phyloP scores from a whole-genome alignment of 108 stramenopile genomes.

The Chaetoceros tenuissimus region DNA sequence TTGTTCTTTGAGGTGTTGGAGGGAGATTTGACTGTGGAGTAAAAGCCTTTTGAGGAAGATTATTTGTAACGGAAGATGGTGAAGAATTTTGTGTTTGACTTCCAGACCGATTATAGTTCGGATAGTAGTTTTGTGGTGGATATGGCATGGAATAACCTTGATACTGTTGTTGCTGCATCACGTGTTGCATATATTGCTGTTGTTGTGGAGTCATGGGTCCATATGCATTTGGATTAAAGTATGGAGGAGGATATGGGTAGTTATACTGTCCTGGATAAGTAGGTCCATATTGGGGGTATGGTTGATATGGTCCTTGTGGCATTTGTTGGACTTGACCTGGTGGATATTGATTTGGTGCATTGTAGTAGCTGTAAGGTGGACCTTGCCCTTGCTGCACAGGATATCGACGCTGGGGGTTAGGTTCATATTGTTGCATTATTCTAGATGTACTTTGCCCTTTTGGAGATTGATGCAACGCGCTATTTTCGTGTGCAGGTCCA shows the following conservation, averaged over 20 bases:
- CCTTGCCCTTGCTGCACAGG: conserved; percentile 10
- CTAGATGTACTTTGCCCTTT: not conserved
- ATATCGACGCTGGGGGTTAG: conserved; percentile 5
- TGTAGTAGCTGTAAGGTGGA: conserved; percentile 6
- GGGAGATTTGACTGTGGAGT: not conserved
- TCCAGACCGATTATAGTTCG: not conserved
- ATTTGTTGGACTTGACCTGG: not conserved
- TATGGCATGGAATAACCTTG: conserved; percentile 18
- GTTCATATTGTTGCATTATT: conserved; percentile 8
- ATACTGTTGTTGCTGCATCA: conserved; percentile 9
- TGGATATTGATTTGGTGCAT: not conserved
- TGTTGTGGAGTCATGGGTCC: conserved; percentile 7
- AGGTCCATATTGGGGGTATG: not conserved
- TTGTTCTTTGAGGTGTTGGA: not conserved
- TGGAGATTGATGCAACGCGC: conserved; percentile 1
- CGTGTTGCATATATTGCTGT: conserved; percentile 9
- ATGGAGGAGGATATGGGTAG: not conserved
- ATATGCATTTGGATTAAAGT: not conserved
- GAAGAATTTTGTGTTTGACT: not conserved
- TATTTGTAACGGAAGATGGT: not conserved
- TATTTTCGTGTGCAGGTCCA: not conserved
- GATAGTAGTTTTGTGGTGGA: conserved; percentile 20
- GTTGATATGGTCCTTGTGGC: conserved; percentile 3
- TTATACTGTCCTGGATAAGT: not conserved
- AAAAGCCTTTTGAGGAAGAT: too few species aligned